A percentile compares a stretch with the other conserved stretches of the same genome.
Evolutionary conservation across 805 yeast genomes (phyloP).

Genomic region (Candida peoriensis): DNA sequence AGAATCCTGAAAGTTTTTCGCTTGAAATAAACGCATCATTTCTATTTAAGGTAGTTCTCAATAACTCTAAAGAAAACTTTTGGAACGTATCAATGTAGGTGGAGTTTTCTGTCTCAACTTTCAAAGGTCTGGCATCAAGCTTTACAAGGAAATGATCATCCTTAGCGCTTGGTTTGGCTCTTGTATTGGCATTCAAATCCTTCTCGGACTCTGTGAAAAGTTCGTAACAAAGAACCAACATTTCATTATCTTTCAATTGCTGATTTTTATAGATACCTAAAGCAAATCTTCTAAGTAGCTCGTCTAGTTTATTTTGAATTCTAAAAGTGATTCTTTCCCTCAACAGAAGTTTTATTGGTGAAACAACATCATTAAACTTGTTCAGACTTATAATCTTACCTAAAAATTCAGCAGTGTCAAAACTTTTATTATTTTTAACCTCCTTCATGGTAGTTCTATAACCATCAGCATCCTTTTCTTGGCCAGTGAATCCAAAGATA

Average conservation of each 20-base stretch:
- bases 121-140: slow-evolving; percentile 52
- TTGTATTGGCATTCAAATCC: slow-evolving; percentile 15
- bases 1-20: slow-evolving; percentile 61
- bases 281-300: slow-evolving; percentile 68
- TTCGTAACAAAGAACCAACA: slow-evolving; percentile 70
- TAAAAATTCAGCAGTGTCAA: slow-evolving; percentile 77
- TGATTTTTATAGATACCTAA: slow-evolving; percentile 74
- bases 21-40: slow-evolving; percentile 56
- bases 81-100: slow-evolving; percentile 59
- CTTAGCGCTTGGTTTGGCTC: slow-evolving; percentile 29
- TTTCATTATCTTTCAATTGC: slow-evolving; percentile 50
- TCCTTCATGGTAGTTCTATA: slow-evolving; percentile 83
- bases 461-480: slow-evolving; percentile 93
- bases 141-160: slow-evolving; percentile 71
- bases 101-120: slow-evolving; percentile 50
- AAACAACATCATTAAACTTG: slow-evolving; percentile 50
- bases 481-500: slow-evolving; percentile 84
- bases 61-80: slow-evolving; percentile 68
- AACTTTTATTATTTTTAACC: slow-evolving; percentile 84
- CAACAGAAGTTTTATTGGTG: slow-evolving; percentile 63
- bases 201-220: slow-evolving; percentile 51
- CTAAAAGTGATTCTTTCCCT: slow-evolving; percentile 61
- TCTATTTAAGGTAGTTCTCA: slow-evolving; percentile 65
- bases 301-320: slow-evolving; percentile 72
- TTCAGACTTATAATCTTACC: slow-evolving; percentile 58